Conservation (phyloP, 345 rosid genomes). For the Eucalyptus leucophloia region DNA sequence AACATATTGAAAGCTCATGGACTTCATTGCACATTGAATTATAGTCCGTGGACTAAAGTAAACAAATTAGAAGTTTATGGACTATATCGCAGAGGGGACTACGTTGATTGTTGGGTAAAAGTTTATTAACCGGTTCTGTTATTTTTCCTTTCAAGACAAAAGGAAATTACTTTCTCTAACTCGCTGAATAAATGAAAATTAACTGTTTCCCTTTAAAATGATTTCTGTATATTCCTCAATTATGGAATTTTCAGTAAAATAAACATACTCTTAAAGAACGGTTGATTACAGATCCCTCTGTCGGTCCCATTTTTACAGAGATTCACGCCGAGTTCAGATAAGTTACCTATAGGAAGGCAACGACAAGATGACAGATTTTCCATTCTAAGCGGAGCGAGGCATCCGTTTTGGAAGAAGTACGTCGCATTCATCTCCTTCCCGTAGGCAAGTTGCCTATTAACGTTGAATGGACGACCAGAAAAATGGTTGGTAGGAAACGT, state of each 20-base stretch:
- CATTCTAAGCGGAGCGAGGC: not conserved
- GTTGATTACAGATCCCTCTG: not conserved
- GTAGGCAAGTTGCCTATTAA: not conserved
- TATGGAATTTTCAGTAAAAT: no score
- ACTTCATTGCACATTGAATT: no score
- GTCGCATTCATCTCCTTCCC: not conserved
- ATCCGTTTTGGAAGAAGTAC: not conserved
- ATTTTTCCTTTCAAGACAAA: no score
- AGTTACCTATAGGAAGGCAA: not conserved
- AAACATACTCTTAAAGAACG: not conserved
- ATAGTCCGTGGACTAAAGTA: no score
- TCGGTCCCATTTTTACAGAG: not conserved
- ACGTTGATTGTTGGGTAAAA: no score
- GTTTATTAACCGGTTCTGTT: no score
- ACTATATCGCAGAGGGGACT: fast-evolving
- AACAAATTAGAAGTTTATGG: no score
- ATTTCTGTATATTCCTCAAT: not conserved
- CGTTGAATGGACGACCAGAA: not conserved
- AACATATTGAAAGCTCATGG: no score
- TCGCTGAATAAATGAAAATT: not conserved
- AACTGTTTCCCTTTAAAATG: not conserved
- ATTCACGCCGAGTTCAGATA: not conserved
- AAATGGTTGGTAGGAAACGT: not conserved
- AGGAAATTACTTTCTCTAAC: not conserved
- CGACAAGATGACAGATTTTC: not conserved